Percentiles rank a stretch among this genome's conserved stretches.
Conservation (phyloP, 2,329 filamentous ascomycete species). For the Sporothrix sp. region DNA sequence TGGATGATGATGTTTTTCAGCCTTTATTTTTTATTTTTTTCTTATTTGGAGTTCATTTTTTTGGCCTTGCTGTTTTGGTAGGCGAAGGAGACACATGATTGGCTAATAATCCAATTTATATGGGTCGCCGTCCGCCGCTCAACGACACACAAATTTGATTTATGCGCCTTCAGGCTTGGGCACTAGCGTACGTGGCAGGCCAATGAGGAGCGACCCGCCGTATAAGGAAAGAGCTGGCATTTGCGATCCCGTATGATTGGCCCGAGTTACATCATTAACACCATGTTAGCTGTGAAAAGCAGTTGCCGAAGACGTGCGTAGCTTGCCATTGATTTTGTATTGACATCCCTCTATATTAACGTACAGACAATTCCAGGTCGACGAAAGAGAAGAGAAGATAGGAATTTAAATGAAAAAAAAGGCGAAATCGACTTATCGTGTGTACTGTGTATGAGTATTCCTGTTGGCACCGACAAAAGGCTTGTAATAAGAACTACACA, state of each 20-base stretch:
- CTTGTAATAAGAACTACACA: too few relatives aligned
- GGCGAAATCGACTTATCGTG: neutral
- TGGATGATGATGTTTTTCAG: constrained; percentile 19
- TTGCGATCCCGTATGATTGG: neutral
- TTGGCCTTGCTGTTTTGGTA: constrained; percentile 2
- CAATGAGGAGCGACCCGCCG: neutral
- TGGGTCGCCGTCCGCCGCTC: neutral
- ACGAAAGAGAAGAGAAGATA: neutral
- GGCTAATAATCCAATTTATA: neutral
- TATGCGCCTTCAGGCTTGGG: constrained; percentile 3
- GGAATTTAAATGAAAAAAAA: too few relatives aligned
- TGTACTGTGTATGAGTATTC: too few relatives aligned
- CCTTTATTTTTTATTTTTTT: constrained; percentile 18
- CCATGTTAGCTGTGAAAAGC: too few relatives aligned
- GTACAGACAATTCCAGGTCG: too few relatives aligned
- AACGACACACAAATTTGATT: constrained; percentile 6
- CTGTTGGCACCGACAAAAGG: too few relatives aligned
- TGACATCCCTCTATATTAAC: too few relatives aligned
- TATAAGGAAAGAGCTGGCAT: constrained; percentile 2
- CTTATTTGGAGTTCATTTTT: constrained; percentile 13
- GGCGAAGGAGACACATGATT: neutral
- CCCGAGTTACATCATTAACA: neutral
- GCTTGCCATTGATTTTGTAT: too few relatives aligned
- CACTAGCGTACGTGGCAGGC: neutral
- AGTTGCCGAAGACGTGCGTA: too few relatives aligned